Evolutionary conservation across 768 basidiomycete genomes (phyloP).

Genomic region (Pleurotus sapidus): DNA sequence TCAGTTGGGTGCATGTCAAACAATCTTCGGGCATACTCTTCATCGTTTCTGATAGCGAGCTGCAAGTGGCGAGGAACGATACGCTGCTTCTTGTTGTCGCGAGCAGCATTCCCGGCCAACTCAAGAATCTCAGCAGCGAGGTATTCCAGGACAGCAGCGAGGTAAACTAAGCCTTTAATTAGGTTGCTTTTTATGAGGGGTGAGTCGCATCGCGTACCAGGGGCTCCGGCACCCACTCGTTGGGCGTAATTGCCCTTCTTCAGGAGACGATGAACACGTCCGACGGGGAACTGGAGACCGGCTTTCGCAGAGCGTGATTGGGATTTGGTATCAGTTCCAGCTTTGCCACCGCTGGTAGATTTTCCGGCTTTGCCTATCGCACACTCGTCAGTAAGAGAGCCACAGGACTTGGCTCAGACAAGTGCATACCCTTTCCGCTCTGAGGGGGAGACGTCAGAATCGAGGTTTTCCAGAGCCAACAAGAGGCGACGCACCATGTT

Average conservation of each 20-base stretch:
- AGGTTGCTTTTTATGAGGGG: not conserved
- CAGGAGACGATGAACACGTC: conserved; percentile 77
- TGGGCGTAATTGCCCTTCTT: conserved; percentile 79
- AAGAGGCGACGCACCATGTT: conserved; percentile 21
- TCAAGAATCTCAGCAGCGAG: conserved; percentile 85
- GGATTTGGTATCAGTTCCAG: conserved; percentile 44
- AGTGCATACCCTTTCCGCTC: conserved; percentile 35
- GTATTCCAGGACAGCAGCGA: conserved; percentile 82
- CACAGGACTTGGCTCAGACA: not conserved
- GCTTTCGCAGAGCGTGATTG: conserved; percentile 64
- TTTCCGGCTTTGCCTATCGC: conserved; percentile 53
- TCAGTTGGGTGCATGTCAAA: conserved; percentile 1
- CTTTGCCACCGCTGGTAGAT: conserved; percentile 70
- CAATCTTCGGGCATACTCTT: conserved; percentile 39
- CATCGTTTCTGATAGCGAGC: conserved; percentile 82
- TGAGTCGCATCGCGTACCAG: conserved; percentile 35
- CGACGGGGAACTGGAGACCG: conserved; percentile 74
- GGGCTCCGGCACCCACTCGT: conserved; percentile 77
- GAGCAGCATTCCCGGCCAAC: conserved; percentile 75
- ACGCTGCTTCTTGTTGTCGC: conserved; percentile 79
- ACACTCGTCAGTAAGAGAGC: conserved; percentile 3
- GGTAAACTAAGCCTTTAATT: conserved; percentile 52
- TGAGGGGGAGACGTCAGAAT: conserved; percentile 10
- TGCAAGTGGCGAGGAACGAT: conserved; percentile 86
- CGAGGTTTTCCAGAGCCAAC: not conserved